phyloP scores from a whole-genome alignment of 805 yeast species.

The Kodamaea restingae region DNA sequence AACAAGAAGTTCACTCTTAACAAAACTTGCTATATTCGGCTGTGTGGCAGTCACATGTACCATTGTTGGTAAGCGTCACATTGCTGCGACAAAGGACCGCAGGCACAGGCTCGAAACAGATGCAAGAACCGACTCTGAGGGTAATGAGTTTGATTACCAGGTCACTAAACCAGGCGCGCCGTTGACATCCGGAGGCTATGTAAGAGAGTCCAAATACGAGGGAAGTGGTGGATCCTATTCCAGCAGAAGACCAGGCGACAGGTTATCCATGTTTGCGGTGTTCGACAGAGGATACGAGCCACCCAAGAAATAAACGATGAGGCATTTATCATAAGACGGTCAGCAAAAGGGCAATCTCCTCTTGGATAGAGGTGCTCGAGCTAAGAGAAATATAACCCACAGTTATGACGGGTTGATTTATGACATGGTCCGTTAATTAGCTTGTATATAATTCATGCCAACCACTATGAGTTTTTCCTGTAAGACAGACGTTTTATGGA shows the following conservation, averaged over 20 bases:
- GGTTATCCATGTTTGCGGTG: slow-evolving; percentile 30
- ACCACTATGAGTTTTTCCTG: too few relatives aligned
- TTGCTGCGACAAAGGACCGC: slow-evolving; percentile 29
- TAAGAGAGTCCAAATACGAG: slow-evolving; percentile 59
- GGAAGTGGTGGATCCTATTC: slow-evolving; percentile 62
- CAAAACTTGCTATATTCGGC: slow-evolving; percentile 31
- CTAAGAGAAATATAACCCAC: too few relatives aligned
- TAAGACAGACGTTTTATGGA: too few relatives aligned
- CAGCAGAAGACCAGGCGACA: slow-evolving; percentile 57
- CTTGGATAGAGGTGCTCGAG: too few relatives aligned
- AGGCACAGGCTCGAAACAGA: slow-evolving; percentile 36
- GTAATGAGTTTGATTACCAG: slow-evolving; percentile 26
- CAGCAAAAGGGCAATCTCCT: too few relatives aligned
- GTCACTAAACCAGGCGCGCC: slow-evolving; percentile 57
- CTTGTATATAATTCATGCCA: neutral
- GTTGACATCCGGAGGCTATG: slow-evolving; percentile 20
- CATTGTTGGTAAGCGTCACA: slow-evolving; percentile 34
- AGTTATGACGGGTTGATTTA: too few relatives aligned
- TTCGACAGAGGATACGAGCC: slow-evolving; percentile 16
- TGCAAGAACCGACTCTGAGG: slow-evolving; percentile 28
- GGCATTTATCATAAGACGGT: too few relatives aligned
- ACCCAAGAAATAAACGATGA: slow-evolving; percentile 10
- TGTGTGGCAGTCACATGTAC: slow-evolving; percentile 30
- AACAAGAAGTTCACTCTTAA: slow-evolving; percentile 33
- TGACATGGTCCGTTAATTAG: too few relatives aligned